phyloP scores from a whole-genome alignment of 495 filamentous ascomycete genomes.

The Tetracladium setigerum region DNA sequence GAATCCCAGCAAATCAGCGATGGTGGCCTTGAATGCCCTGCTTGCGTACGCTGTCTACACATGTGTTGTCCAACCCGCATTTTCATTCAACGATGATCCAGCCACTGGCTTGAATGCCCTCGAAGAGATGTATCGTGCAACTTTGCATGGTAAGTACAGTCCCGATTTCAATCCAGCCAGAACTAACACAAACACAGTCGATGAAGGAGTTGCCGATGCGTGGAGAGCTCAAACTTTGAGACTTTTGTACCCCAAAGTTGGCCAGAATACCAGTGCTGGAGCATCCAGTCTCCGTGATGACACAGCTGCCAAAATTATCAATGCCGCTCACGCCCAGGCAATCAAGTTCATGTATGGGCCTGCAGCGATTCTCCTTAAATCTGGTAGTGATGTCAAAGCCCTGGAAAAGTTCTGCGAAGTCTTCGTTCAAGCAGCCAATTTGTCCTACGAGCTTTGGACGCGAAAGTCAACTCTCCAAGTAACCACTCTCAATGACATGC shows the following conservation, averaged over 20 bases:
- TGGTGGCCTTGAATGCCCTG: slow-evolving; percentile 10
- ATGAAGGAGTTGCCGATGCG: slow-evolving; percentile 4
- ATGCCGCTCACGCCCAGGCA: neutral
- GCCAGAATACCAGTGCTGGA: neutral
- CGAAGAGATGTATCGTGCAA: neutral
- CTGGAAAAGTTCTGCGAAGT: neutral
- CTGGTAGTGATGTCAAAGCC: neutral
- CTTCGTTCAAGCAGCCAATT: neutral
- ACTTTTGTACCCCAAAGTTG: slow-evolving; percentile 1
- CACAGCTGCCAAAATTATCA: neutral
- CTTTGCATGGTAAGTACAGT: neutral
- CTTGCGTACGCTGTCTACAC: slow-evolving; percentile 6
- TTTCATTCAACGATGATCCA: slow-evolving; percentile 2
- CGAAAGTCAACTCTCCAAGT: neutral
- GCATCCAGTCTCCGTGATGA: neutral
- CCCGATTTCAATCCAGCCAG: too few species aligned
- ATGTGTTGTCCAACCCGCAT: slow-evolving; percentile 1
- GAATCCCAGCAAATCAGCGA: neutral
- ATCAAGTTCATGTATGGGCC: neutral
- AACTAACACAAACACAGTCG: too few species aligned
- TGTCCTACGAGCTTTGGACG: slow-evolving; percentile 11
- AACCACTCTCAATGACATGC: neutral
- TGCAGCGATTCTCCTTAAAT: neutral
- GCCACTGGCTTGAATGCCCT: neutral
- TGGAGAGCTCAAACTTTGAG: slow-evolving; percentile 14